Evolutionary conservation across 768 basidiomycete species (phyloP), one percentile per base, ranked within the genome.

Genomic region (Termitomyces eurrhizus): DNA sequence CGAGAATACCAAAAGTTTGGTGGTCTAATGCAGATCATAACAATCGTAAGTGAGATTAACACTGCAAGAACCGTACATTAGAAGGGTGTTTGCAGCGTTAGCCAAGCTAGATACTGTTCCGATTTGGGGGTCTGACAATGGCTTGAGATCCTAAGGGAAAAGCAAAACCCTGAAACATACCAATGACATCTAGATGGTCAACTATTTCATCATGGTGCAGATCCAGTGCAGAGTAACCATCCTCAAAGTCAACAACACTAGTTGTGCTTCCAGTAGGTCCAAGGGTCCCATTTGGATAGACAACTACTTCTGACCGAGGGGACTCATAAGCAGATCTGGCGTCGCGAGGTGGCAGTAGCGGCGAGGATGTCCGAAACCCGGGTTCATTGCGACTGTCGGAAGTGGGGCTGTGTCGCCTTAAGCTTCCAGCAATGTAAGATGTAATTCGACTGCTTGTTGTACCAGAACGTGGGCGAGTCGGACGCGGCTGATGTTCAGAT

Each of bases 101-200:
- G 89, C 88, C 21, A 94, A 77, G 45, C 80, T 87, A 7, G 89
- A 85, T 4, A 93, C 83, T 3, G 87, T 88, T 16, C 87, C 81
- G 45, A 94, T 83, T 66, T 90, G 83, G 2, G 87, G 84, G 69
- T 93, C 92, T 87, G 62, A 18, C 21, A 56, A 62, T 54, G 57
- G 16, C 32, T 54, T 62, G 12, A 33, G 24, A 14, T 48, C 44
- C 9, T 9, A 46, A 36, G 4, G 59, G 55, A 32, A 26, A 60
- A 26, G 9, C 14, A 50, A 9, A 54, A 35, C 16, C 29, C 5
- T 33, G 37, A 4, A n/a, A 36, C 77, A 49, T 65, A 87, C 89
- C 89, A 61, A 92, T 89, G 46, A 85, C 87, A 72, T 94, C 92
- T 64, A 94, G 73, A 70, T 93, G 87, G 62, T 93, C 92, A 6